Conservation (phyloP, 768 basidiomycete genomes). For the Panellus pusillus region DNA sequence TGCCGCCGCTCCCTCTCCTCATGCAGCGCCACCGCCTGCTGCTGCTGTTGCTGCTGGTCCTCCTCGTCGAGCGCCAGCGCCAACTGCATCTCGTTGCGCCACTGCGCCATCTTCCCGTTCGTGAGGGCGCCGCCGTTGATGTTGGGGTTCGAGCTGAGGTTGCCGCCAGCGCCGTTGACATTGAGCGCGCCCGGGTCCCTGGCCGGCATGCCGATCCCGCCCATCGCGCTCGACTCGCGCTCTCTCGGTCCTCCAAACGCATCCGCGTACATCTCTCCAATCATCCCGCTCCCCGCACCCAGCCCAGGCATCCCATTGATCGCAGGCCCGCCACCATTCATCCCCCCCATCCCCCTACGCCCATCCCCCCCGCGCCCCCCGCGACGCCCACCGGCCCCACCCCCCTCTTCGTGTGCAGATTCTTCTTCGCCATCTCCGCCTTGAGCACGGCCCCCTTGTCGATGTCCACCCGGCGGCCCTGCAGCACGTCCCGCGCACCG, state of each 20-base stretch:
- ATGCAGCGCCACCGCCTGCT: constrained; percentile 11
- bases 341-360: constrained; percentile 8
- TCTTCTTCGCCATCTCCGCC: constrained; percentile 99
- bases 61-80: constrained; percentile 16
- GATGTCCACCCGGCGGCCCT: constrained; percentile 87
- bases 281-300: too few relatives aligned
- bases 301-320: constrained; percentile 21
- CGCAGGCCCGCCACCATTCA: neutral
- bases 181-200: too few relatives aligned
- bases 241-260: too few relatives aligned
- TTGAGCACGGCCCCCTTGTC: constrained; percentile 92
- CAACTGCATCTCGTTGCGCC: constrained; percentile 23
- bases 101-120: constrained; percentile 15
- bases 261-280: too few relatives aligned
- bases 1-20: constrained; percentile 12
- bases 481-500: constrained; percentile 82
- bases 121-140: neutral
- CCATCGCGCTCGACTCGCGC: neutral
- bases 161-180: too few relatives aligned
- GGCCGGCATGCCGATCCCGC: neutral
- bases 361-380: constrained; percentile 1
- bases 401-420: constrained; percentile 91
- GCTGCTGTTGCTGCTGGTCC: constrained; percentile 37
- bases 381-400: constrained; percentile 60
- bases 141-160: neutral